Base-by-base conservation (phyloP, 2,329 filamentous ascomycete genomes). In the Nannizzia gypsea region DNA sequence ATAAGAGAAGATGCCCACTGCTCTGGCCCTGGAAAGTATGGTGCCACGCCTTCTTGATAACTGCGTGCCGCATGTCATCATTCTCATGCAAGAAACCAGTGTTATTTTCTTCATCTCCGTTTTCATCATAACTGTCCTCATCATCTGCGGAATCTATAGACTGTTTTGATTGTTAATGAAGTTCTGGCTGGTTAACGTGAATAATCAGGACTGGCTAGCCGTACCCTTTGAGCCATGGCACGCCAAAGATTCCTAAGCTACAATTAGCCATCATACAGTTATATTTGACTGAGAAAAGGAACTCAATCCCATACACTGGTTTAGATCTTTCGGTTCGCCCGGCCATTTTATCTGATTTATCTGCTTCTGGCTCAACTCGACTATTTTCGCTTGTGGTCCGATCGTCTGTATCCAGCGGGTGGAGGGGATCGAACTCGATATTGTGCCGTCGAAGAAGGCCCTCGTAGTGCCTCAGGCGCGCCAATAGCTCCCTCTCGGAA, bases 41-140 rank as follows among this genome's bases (percentile, higher is more conserved):
- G 59, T 34, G 66, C 64, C 56, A 68, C 65, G 38, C 38, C 38
- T 42, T 42, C 38, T 42, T 42, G 38, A 42, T 42, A 15, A 42
- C 38, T 42, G 38, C 11, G 3, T 15, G 38, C 15, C 38, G n/a
- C 13, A 42, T 13, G n/a, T 42, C 13, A 13, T 42, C 38, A 42
- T 42, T 42, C 13, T 15, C 38, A 42, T 42, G 38, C 38, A 42
- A 13, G 38, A 42, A 42, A 42, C 38, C 38, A 42, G 13, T 42
- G n/a, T 9, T 17, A 17, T 42, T 42, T n/a, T 13, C 11, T 28
- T 56, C 58, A 6, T 50, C 59, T 36, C 6, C 38, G 24, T 22
- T 17, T 26, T 55, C 48, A 17, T 58, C 56, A 44, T 24, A 26
- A 40, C 44, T 38, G 5, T 59, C 24, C n/a, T 9, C 15, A 13